Evolutionary conservation across 257 asterid species (phyloP), one percentile per base, ranked within the genome.

Genomic region (Solanum phureja): DNA sequence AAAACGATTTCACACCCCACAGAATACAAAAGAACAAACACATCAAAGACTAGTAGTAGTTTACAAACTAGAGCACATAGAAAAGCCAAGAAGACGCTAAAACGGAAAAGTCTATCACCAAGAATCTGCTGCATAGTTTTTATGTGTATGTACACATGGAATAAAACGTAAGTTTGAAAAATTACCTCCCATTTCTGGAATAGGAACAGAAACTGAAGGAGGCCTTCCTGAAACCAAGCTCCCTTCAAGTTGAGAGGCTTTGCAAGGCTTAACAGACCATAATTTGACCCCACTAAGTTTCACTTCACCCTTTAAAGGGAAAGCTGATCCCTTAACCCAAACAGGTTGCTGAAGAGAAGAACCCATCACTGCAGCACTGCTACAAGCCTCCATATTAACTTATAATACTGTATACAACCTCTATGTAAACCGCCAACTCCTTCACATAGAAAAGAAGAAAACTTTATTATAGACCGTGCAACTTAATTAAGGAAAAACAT

Each of bases 171-270:
- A 49, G 11, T 72, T 49, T 73, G 46, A 23, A 62, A 16, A 49
- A 38, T 87, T 88, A 93, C 96, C 96, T 92, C 87, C 90, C 13
- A 86, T 91, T 87, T 94, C 95, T 46, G 93, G 93, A 14, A 88
- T 79, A 11, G 94, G 90, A 75, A 92, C 95, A 83, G 96, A 89
- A 24, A 89, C 91, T 11, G 98, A 93, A 8, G 94, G 92, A 44
- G 93, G 92, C 90, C 89, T 94, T 89, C 95, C 97, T 4, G 98
- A 90, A 89, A 90, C 94, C 87, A 95, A 86, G 90, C 93, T 92
- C 87, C 93, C 96, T 87, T 95, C 95, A 83, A 95, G 87, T 56
- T 85, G 93, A 88, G 98, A 92, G 0, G 93, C 89, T 88, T 89
- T 87, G 75, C 96, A 89, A 46, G 94, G 93, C 90, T 88, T 92